A percentile compares a stretch with the other conserved stretches of the same genome.
Evolutionary conservation across 2,329 filamentous ascomycete genomes (phyloP).

Genomic region (Huntiella omanensis): DNA sequence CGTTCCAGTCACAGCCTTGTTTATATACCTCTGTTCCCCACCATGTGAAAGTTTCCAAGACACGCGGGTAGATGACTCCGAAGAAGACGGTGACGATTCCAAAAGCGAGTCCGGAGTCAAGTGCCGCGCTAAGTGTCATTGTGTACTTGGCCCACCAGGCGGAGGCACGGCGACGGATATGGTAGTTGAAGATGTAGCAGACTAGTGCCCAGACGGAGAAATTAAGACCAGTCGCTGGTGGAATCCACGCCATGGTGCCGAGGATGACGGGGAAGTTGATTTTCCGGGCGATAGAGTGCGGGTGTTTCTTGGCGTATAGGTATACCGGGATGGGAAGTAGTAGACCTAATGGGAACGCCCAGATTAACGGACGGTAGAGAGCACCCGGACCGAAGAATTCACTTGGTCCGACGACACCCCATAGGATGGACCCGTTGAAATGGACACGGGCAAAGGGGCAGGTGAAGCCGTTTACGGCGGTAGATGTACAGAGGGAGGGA

Average conservation of each 20-base stretch:
- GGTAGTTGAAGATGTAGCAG: slow-evolving; percentile 68
- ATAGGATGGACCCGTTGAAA: slow-evolving; percentile 78
- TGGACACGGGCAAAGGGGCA: slow-evolving; percentile 76
- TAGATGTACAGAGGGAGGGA: slow-evolving; percentile 54
- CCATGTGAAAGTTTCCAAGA: slow-evolving; percentile 57
- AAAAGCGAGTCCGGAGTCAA: slow-evolving; percentile 68
- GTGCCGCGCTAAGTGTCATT: slow-evolving; percentile 68
- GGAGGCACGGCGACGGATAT: slow-evolving; percentile 46
- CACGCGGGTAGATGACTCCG: slow-evolving; percentile 64
- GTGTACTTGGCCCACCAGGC: slow-evolving; percentile 86
- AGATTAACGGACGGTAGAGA: slow-evolving; percentile 58
- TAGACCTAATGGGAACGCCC: slow-evolving; percentile 64
- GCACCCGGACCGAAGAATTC: slow-evolving; percentile 66
- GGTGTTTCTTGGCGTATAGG: slow-evolving; percentile 43
- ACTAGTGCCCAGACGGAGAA: slow-evolving; percentile 76
- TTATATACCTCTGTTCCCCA: slow-evolving; percentile 82
- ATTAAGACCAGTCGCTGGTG: slow-evolving; percentile 70
- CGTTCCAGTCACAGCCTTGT: slow-evolving; percentile 68
- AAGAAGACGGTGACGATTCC: slow-evolving; percentile 74
- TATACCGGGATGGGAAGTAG: slow-evolving; percentile 57
- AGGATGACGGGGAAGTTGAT: slow-evolving; percentile 72
- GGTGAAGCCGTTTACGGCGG: slow-evolving; percentile 73
- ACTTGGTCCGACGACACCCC: slow-evolving; percentile 68
- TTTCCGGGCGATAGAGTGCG: slow-evolving; percentile 47
- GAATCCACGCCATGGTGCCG: slow-evolving; percentile 70